Conservation (phyloP, 768 basidiomycete species). For the Trametes cubensis region DNA sequence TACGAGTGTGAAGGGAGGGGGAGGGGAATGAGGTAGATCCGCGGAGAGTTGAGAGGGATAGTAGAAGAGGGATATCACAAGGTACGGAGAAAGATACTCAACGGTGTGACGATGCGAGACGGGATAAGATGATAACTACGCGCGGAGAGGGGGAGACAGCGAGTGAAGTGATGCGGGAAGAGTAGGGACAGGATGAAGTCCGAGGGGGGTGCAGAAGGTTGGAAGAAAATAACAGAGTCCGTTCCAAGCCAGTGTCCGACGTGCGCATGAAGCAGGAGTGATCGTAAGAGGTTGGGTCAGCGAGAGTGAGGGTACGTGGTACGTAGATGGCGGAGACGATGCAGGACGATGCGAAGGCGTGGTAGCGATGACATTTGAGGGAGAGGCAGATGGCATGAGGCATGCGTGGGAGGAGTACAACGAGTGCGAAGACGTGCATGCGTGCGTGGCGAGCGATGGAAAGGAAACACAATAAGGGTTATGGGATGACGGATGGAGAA, state of each 20-base stretch:
- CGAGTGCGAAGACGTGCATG: conserved; percentile 6
- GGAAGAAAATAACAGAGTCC: conserved; percentile 9
- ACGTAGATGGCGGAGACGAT: background rate
- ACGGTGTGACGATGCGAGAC: background rate
- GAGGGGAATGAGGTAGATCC: background rate
- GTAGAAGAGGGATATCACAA: conserved; percentile 5
- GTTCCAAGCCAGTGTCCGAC: conserved; percentile 22
- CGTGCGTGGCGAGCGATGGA: background rate
- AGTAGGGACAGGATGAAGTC: background rate
- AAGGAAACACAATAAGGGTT: background rate
- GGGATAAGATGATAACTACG: background rate
- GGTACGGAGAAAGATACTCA: background rate
- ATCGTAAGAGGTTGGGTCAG: conserved; percentile 9
- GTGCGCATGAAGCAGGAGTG: conserved; percentile 17
- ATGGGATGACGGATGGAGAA: background rate
- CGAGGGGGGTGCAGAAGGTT: conserved; percentile 2
- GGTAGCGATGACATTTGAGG: background rate
- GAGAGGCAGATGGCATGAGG: background rate
- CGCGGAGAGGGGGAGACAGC: background rate
- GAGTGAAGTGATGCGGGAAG: background rate
- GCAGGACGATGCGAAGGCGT: background rate
- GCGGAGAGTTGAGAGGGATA: background rate
- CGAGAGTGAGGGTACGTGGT: background rate
- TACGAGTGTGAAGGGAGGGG: background rate
- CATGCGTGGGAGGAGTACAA: conserved; percentile 8